Percentiles rank a stretch among this genome's conserved stretches.
These are phyloP conservation scores for Lachnellula cervina DNA, from an alignment of 2,329 filamentous ascomycete species.

Conservation along the genomic window DNA sequence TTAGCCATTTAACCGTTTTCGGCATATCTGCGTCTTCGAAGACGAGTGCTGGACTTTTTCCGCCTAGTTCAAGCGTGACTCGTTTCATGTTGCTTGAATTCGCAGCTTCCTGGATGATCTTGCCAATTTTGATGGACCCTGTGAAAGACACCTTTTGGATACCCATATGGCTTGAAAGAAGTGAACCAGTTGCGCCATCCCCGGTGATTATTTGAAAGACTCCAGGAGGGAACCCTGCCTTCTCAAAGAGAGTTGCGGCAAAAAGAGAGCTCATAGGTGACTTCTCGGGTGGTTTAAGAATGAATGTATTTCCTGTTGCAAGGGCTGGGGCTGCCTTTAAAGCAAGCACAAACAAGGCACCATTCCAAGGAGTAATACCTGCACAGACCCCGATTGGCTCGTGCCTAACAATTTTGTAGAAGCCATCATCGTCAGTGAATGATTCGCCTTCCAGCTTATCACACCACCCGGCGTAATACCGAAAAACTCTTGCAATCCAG, in stretches of 20 bases:
- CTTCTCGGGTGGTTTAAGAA: slow-evolving; percentile 22
- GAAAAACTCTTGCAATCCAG: no score
- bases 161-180: slow-evolving; percentile 34
- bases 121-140: slow-evolving; percentile 34
- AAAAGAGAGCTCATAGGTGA: slow-evolving; percentile 52
- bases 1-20: slow-evolving; percentile 41
- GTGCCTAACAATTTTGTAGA: no score
- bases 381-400: slow-evolving; percentile 41
- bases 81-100: slow-evolving; percentile 38
- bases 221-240: slow-evolving; percentile 32
- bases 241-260: slow-evolving; percentile 32
- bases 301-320: slow-evolving; percentile 51
- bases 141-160: slow-evolving; percentile 39
- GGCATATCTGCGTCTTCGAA: slow-evolving; percentile 41
- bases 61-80: slow-evolving; percentile 39
- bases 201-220: slow-evolving; percentile 37
- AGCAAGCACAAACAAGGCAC: slow-evolving; percentile 41
- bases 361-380: slow-evolving; percentile 50
- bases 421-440: no score
- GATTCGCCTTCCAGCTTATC: no score
- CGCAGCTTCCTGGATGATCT: slow-evolving; percentile 36
- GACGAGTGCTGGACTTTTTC: slow-evolving; percentile 39
- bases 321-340: slow-evolving; percentile 56
- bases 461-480: no score
- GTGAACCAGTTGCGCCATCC: slow-evolving; percentile 36